Percentiles rank a stretch among this genome's conserved stretches.
Evolutionary conservation across 805 yeast species (phyloP).

Genomic region (Ogataea wickerhamii): DNA sequence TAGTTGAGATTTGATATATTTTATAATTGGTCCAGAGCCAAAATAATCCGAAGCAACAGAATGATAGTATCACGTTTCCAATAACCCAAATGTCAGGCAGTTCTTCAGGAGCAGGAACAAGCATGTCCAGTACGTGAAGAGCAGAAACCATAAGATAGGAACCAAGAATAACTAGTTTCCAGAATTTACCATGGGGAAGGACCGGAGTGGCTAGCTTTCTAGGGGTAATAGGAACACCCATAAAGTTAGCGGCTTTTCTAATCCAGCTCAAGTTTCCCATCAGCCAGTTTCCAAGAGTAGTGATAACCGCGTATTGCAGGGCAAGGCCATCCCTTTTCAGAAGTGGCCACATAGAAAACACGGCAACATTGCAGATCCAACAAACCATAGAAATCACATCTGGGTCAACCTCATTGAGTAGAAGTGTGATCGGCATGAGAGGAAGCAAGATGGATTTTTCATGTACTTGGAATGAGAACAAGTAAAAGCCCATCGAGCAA

Average conservation of each 20-base stretch:
- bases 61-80: conserved; percentile 67
- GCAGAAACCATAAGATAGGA: conserved; percentile 47
- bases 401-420: conserved; percentile 53
- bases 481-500: conserved; percentile 80
- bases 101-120: conserved; percentile 47
- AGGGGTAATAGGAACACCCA: conserved; percentile 22
- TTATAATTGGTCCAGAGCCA: conserved; percentile 81
- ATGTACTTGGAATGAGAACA: conserved; percentile 94
- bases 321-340: conserved; percentile 68
- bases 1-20: conserved; percentile 34
- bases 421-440: conserved; percentile 73
- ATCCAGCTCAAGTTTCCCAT: conserved; percentile 60
- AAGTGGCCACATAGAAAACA: conserved; percentile 87
- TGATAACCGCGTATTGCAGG: conserved; percentile 65
- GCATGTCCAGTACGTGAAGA: conserved; percentile 53
- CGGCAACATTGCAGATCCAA: conserved; percentile 83
- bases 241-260: conserved; percentile 35
- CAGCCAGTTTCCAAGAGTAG: conserved; percentile 73
- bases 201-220: conserved; percentile 32
- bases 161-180: conserved; percentile 47
- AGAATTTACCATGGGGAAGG: conserved; percentile 47
- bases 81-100: conserved; percentile 88
- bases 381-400: conserved; percentile 67
- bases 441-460: conserved; percentile 91
- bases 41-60: conserved; percentile 67